Percentiles rank a stretch among this genome's conserved stretches.
Evolutionary conservation across 2,329 filamentous ascomycete species (phyloP).

Genomic region (Venturiaceae sp.): DNA sequence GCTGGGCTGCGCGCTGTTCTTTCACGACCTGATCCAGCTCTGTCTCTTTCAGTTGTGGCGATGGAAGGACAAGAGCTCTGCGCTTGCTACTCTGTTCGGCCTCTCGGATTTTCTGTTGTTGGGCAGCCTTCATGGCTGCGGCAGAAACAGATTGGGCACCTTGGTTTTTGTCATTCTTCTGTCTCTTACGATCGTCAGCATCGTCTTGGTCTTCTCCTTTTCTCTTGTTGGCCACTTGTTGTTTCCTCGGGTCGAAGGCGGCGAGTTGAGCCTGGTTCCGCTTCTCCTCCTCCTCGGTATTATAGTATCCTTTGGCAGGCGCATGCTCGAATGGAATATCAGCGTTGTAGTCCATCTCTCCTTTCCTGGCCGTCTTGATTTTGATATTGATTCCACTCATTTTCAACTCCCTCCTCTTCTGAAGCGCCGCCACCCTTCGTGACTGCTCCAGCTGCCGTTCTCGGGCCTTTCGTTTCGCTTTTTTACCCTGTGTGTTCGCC

Average conservation of each 20-base stretch:
- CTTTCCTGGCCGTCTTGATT: constrained; percentile 80
- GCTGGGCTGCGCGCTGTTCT: constrained; percentile 91
- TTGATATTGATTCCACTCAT: constrained; percentile 98
- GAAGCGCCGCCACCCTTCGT: constrained; percentile 74
- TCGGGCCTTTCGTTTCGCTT: constrained; percentile 93
- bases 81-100: constrained; percentile 96
- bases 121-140: constrained; percentile 84
- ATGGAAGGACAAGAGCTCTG: constrained; percentile 68
- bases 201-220: constrained; percentile 88
- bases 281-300: constrained; percentile 72
- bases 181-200: constrained; percentile 65
- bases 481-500: constrained; percentile 97
- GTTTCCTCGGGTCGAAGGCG: constrained; percentile 84
- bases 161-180: constrained; percentile 79
- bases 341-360: constrained; percentile 99
- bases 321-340: constrained; percentile 97
- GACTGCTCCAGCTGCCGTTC: constrained; percentile 95
- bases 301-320: constrained; percentile 81
- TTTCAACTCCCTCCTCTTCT: constrained; percentile 94
- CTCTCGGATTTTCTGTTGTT: constrained; percentile 89
- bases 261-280: constrained; percentile 77
- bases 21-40: constrained; percentile 98
- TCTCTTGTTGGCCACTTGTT: constrained; percentile 82
- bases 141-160: constrained; percentile 64
- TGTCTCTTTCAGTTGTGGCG: constrained; percentile 83